Evolutionary conservation across 2,329 filamentous ascomycete genomes (phyloP), one percentile per base, ranked within the genome.

Genomic region (Nannizziopsis arthrosporioides): DNA sequence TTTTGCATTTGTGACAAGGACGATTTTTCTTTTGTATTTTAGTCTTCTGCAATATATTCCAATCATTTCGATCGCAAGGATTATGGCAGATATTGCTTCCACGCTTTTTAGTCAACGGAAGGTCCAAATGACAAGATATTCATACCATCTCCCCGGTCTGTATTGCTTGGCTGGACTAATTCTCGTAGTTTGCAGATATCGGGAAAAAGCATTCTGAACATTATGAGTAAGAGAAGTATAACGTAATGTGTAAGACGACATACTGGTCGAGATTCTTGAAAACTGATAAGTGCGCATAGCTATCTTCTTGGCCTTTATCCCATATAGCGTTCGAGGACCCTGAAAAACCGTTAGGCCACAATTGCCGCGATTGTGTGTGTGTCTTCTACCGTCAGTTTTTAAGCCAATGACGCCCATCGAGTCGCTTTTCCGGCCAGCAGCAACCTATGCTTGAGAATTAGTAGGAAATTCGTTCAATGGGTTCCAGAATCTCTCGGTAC

Each of bases 21-120:
- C 77, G 54, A 98, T 88, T 60, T 79, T 82, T 57, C 86, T 77
- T 56, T 77, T 80, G 68, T 81, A 89, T 69, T 94, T 88, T 53
- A 89, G 75, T 61, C 85, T 84, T 66, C 83, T 89, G 55, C 85
- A 92, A 50, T 83, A 81, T 0, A 73, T 76, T 50, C 76, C 74
- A 48, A 98, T 94, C 83, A 95, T 87, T 55, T 89, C 77, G 31
- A 92, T 79, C 0, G 87, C 92, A 43, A 96, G 67, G 35, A 94
- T 81, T 50, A 96, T 74, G 2, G 89, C 87, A 1, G 89, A 95
- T 30, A 96, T 77, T 31, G 77, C 74, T 77, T 37, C 11, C 2
- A 12, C 32, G 5, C 30, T 18, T 34, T 2, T 32, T 19, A 10
- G 11, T 31, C n/a, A 22, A 15, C 17, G n/a, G 14, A n/a, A 38